phyloP scores from a whole-genome alignment of 768 basidiomycete genomes.

The Mycena pura region DNA sequence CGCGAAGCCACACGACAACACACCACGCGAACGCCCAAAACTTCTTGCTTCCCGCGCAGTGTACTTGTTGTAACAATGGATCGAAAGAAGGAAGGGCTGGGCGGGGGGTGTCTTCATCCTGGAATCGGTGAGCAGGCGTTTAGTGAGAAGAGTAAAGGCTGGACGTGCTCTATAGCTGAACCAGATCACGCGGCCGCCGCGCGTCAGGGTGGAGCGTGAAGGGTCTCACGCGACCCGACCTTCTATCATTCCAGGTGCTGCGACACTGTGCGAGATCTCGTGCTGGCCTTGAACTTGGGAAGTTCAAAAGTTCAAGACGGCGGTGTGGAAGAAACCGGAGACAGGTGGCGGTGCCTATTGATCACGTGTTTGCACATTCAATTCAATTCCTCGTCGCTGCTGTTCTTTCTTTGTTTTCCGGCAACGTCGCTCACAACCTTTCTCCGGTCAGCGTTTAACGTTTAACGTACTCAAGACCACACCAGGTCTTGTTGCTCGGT shows the following conservation, averaged over 20 bases:
- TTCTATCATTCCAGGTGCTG: conserved; percentile 6
- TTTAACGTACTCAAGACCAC: no score
- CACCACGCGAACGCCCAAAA: conserved; percentile 8
- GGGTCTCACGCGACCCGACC: conserved; percentile 7
- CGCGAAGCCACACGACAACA: conserved; percentile 7
- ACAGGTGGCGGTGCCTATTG: conserved; percentile 3
- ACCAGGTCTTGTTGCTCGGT: no score
- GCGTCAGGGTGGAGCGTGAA: conserved; percentile 7
- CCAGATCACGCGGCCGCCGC: conserved; percentile 4
- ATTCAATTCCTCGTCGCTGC: background rate
- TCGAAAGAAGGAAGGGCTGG: conserved; percentile 1
- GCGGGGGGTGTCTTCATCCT: conserved; percentile 8
- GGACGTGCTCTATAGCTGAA: conserved; percentile 9
- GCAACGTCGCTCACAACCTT: background rate
- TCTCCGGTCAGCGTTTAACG: no score
- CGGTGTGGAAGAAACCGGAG: conserved; percentile 6
- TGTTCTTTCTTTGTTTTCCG: background rate
- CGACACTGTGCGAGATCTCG: conserved; percentile 2
- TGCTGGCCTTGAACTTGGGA: no score
- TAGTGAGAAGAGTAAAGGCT: conserved; percentile 13
- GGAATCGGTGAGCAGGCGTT: conserved; percentile 7
- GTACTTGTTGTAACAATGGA: conserved; percentile 16
- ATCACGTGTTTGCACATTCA: background rate
- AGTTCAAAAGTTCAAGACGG: conserved; percentile 7
- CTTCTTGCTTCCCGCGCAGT: conserved; percentile 9